Percentiles rank a stretch among this genome's conserved stretches.
Evolutionary conservation across 2,329 filamentous ascomycete genomes (phyloP).

Genomic region (Pseudogymnoascus sp.): DNA sequence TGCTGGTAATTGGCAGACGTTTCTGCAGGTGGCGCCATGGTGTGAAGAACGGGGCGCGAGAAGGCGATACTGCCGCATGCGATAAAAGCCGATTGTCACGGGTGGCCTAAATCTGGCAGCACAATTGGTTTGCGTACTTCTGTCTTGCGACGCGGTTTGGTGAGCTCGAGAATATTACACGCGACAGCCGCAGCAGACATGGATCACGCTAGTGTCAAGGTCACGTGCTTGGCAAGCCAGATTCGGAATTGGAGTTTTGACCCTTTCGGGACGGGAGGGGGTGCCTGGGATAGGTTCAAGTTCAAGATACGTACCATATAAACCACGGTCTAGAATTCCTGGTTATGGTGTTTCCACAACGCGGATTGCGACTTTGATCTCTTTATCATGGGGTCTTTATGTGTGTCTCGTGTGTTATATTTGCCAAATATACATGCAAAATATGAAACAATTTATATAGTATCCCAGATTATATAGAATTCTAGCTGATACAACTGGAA

Average conservation of each 20-base stretch:
- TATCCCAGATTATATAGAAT: not conserved
- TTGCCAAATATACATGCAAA: not conserved
- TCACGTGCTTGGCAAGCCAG: not conserved
- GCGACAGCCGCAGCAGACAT: conserved; percentile 7
- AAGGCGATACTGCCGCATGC: conserved; percentile 7
- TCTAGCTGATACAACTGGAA: not conserved
- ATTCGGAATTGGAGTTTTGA: not conserved
- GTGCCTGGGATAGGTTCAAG: not conserved
- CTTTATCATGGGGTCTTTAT: not conserved
- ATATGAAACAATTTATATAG: not conserved
- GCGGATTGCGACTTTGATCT: not conserved
- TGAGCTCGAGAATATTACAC: conserved; percentile 7
- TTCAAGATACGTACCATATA: not conserved
- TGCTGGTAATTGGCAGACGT: conserved; percentile 19
- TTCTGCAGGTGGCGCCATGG: not conserved
- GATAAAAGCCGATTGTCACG: not conserved
- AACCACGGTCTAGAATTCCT: not conserved
- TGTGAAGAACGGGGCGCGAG: not conserved
- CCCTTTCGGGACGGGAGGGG: conserved; percentile 1
- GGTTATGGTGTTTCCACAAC: not conserved
- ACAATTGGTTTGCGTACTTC: conserved; percentile 5
- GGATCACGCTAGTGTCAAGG: not conserved
- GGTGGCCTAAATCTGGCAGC: conserved; percentile 6
- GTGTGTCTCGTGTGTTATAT: not conserved
- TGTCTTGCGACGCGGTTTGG: conserved; percentile 7